These are phyloP conservation scores for Aciculosporium take DNA, from an alignment of 2,329 filamentous ascomycete species.

Conservation along the genomic window DNA sequence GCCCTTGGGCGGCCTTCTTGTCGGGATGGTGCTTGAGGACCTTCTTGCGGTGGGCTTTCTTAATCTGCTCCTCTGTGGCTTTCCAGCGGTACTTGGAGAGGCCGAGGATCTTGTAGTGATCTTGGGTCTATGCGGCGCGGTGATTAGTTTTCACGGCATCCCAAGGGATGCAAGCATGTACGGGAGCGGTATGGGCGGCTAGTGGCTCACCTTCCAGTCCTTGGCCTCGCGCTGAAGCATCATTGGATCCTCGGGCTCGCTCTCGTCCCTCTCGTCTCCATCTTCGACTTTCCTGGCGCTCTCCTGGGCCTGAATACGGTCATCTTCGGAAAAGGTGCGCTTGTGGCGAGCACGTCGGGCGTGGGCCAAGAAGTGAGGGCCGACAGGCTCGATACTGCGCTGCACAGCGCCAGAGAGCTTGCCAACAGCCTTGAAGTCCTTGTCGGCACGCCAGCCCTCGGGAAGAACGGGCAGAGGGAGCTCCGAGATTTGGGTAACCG, in stretches of 20 bases:
- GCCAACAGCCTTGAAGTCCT: slow-evolving; percentile 79
- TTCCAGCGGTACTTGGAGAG: slow-evolving; percentile 82
- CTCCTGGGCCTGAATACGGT: slow-evolving; percentile 89
- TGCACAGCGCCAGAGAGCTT: slow-evolving; percentile 63
- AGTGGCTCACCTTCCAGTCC: slow-evolving; percentile 79
- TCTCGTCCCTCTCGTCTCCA: slow-evolving; percentile 78
- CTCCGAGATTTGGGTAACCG: slow-evolving; percentile 39
- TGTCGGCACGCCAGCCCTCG: slow-evolving; percentile 70
- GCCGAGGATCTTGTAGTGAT: slow-evolving; percentile 94
- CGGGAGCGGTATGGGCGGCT: too few relatives aligned
- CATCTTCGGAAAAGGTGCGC: slow-evolving; percentile 96
- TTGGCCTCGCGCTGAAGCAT: slow-evolving; percentile 90
- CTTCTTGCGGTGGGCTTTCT: slow-evolving; percentile 98
- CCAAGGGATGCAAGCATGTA: too few relatives aligned
- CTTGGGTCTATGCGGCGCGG: slow-evolving; percentile 51
- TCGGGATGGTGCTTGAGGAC: slow-evolving; percentile 97
- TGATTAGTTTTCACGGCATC: neutral
- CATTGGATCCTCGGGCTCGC: slow-evolving; percentile 83
- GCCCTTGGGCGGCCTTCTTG: slow-evolving; percentile 88
- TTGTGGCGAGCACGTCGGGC: slow-evolving; percentile 90
- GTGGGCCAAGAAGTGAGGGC: slow-evolving; percentile 94
- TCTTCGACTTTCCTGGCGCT: slow-evolving; percentile 93
- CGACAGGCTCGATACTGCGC: slow-evolving; percentile 88
- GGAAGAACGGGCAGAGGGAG: slow-evolving; percentile 63
- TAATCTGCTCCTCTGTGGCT: slow-evolving; percentile 96